Conservation (phyloP, 148 eudicot genomes). For the Fagopyrum homotropicum region DNA sequence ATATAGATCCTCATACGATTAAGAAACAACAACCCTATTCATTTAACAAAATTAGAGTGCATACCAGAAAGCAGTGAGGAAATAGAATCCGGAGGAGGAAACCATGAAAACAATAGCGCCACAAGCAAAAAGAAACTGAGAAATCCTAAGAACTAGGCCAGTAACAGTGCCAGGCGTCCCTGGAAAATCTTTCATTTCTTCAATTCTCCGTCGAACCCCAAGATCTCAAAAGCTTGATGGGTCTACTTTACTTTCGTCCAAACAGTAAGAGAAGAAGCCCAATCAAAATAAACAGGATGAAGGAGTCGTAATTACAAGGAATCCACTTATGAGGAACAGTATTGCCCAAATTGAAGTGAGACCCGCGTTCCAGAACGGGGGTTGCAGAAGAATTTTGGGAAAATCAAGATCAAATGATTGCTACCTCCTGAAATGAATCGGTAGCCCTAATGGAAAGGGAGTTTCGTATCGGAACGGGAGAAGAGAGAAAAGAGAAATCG, state of each 20-base stretch:
- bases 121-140: conserved; percentile 58
- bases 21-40: neutral
- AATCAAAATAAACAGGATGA: neutral
- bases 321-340: neutral
- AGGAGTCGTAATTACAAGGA: neutral
- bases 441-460: neutral
- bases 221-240: neutral
- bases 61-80: conserved; percentile 74
- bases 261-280: neutral
- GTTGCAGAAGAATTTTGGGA: neutral
- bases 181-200: conserved; percentile 61
- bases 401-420: neutral
- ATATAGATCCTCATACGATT: neutral
- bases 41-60: neutral
- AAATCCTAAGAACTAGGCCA: conserved; percentile 43
- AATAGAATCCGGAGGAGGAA: conserved; percentile 44
- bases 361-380: neutral
- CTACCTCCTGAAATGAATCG: neutral
- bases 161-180: conserved; percentile 72
- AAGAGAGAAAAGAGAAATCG: neutral
- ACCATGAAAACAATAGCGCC: conserved; percentile 58
- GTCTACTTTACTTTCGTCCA: neutral
- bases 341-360: neutral
- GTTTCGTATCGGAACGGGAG: neutral
- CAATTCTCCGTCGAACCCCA: neutral